phyloP scores from a whole-genome alignment of 2,329 filamentous ascomycete species.

The Aspergillus oerlinghausenensis region DNA sequence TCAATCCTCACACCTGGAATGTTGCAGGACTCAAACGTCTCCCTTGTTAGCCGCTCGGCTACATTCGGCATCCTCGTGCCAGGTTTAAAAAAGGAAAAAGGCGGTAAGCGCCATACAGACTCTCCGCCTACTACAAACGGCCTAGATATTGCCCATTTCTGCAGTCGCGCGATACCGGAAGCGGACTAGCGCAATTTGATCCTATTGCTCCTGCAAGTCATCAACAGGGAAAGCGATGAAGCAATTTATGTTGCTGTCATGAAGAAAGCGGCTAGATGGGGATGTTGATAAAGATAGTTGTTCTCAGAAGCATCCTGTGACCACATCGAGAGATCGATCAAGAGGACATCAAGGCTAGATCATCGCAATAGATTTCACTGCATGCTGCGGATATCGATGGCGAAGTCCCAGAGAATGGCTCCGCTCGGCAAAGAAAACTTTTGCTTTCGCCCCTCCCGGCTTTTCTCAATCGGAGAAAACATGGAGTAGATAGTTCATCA shows the following conservation, averaged over 20 bases:
- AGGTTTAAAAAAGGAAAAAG: not conserved
- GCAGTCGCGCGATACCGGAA: not conserved
- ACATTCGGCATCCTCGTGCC: not conserved
- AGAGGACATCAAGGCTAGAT: not conserved
- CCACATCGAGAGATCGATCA: not conserved
- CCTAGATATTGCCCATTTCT: not conserved
- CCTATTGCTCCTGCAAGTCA: not conserved
- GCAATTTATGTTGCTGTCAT: not conserved
- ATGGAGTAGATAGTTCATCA: not conserved
- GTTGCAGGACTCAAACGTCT: not conserved
- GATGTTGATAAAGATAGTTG: not conserved
- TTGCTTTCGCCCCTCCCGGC: conserved; percentile 1
- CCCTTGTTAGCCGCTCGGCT: not conserved
- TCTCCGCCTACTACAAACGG: not conserved
- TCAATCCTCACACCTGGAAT: too few relatives aligned
- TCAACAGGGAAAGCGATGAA: not conserved
- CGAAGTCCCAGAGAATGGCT: conserved; percentile 4
- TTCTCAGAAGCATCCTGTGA: not conserved
- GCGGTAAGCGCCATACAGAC: not conserved
- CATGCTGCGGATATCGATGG: conserved; percentile 13
- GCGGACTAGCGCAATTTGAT: not conserved
- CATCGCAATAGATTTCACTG: not conserved
- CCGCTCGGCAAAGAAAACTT: conserved; percentile 4
- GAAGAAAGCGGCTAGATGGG: not conserved
- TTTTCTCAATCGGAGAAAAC: not conserved